phyloP scores from a whole-genome alignment of 1,284 basidiomycete genomes.

The Rugosomyces carneus region DNA sequence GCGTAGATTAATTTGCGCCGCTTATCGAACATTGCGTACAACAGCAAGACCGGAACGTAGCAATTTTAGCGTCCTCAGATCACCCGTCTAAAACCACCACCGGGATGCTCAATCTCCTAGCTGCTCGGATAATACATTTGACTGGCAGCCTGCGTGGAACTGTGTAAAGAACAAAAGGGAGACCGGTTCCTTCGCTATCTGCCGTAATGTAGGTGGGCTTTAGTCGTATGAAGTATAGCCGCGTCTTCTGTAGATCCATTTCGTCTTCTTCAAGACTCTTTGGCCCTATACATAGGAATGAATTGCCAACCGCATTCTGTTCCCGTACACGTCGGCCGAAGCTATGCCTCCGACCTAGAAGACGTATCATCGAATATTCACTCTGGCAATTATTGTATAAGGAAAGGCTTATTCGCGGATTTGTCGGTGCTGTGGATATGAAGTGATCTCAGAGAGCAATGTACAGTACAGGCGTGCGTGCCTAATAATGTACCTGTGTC shows the following conservation, averaged over 20 bases:
- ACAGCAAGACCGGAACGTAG: background rate
- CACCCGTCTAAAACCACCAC: background rate
- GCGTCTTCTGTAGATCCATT: background rate
- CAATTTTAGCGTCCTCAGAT: background rate
- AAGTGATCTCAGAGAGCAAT: no score
- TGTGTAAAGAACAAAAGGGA: background rate
- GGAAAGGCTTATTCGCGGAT: background rate
- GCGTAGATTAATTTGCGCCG: background rate
- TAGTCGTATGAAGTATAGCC: conserved; percentile 3
- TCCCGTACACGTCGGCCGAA: conserved; percentile 10
- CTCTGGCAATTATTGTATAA: background rate
- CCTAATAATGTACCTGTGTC: background rate
- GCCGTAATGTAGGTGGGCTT: background rate
- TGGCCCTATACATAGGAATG: conserved; percentile 3
- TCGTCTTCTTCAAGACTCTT: conserved; percentile 3
- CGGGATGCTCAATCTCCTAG: conserved; percentile 6
- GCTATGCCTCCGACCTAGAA: background rate
- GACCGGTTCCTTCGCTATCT: conserved; percentile 5
- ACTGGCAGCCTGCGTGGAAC: conserved; percentile 6
- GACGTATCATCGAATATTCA: background rate
- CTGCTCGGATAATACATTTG: conserved; percentile 5
- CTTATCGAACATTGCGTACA: no score
- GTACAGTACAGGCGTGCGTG: background rate
- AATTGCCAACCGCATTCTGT: background rate
- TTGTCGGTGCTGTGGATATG: conserved; percentile 1